Evolutionary conservation across 108 stramenopile species (phyloP).

Genomic region (Craspedostauros australis): DNA sequence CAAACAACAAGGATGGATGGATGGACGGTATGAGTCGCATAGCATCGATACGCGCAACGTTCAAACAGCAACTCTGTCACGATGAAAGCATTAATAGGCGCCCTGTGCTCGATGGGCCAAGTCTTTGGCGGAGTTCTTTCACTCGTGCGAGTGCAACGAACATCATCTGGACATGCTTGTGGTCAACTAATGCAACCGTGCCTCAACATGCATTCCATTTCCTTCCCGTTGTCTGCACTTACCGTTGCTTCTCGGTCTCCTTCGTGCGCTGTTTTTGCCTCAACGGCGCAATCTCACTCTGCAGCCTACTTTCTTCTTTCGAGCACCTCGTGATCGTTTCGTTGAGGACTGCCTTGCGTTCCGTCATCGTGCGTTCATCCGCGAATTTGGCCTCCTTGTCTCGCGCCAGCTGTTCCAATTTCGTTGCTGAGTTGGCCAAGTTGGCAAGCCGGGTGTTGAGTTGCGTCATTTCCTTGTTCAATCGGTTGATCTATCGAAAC

Average conservation of each 20-base stretch:
- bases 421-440: neutral
- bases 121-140: too few relatives aligned
- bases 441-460: constrained; percentile 42
- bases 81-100: too few relatives aligned
- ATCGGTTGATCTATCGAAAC: constrained; percentile 27
- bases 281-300: constrained; percentile 45
- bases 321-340: constrained; percentile 30
- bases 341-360: constrained; percentile 42
- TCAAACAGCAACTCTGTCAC: too few relatives aligned
- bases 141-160: too few relatives aligned
- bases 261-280: constrained; percentile 31
- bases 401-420: constrained; percentile 37
- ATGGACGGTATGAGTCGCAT: too few relatives aligned
- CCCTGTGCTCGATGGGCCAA: too few relatives aligned
- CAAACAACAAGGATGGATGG: too few relatives aligned
- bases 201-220: too few relatives aligned
- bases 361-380: constrained; percentile 41
- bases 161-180: too few relatives aligned
- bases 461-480: constrained; percentile 59
- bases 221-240: constrained; percentile 7
- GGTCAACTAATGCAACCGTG: too few relatives aligned
- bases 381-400: constrained; percentile 63
- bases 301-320: constrained; percentile 36
- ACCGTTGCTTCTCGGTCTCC: constrained; percentile 29
- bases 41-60: too few relatives aligned